phyloP scores from a whole-genome alignment of 164 flowering plant species.

The Protea cynaroides region DNA sequence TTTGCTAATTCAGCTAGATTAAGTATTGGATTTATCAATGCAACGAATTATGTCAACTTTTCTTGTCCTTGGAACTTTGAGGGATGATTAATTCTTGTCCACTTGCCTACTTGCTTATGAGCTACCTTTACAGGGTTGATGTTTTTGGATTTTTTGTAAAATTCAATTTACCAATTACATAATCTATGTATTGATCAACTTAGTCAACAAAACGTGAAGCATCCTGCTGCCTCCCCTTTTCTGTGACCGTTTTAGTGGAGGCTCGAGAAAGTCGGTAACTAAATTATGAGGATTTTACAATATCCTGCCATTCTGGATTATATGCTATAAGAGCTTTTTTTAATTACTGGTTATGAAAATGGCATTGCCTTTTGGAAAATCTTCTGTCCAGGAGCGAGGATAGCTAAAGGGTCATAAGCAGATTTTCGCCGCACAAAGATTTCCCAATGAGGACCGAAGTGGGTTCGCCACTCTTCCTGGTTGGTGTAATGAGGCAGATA shows the following conservation, averaged over 20 bases:
- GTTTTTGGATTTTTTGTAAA: background rate
- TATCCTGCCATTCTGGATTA: slow-evolving; percentile 2
- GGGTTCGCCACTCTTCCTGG: slow-evolving; percentile 65
- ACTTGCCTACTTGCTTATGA: background rate
- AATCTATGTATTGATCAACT: too few species aligned
- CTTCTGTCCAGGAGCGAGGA: slow-evolving; percentile 87
- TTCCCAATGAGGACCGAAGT: slow-evolving; percentile 71
- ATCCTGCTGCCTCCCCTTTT: background rate
- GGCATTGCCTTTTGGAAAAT: slow-evolving; percentile 52
- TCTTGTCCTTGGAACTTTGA: background rate
- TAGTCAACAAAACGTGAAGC: too few species aligned
- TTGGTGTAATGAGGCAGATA: slow-evolving; percentile 71
- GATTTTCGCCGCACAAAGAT: slow-evolving; percentile 51
- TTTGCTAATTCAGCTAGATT: too few species aligned
- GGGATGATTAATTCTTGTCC: background rate
- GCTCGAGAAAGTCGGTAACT: background rate
- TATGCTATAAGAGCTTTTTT: background rate
- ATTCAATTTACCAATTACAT: background rate
- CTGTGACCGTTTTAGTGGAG: background rate
- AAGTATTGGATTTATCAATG: too few species aligned
- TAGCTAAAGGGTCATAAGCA: slow-evolving; percentile 72
- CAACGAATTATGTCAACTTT: too few species aligned
- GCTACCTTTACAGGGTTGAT: background rate
- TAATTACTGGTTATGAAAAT: slow-evolving; percentile 7
- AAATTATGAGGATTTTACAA: background rate